Evolutionary conservation across 2,329 filamentous ascomycete species (phyloP).

Genomic region (Pseudovirgaria hyperparasitica): DNA sequence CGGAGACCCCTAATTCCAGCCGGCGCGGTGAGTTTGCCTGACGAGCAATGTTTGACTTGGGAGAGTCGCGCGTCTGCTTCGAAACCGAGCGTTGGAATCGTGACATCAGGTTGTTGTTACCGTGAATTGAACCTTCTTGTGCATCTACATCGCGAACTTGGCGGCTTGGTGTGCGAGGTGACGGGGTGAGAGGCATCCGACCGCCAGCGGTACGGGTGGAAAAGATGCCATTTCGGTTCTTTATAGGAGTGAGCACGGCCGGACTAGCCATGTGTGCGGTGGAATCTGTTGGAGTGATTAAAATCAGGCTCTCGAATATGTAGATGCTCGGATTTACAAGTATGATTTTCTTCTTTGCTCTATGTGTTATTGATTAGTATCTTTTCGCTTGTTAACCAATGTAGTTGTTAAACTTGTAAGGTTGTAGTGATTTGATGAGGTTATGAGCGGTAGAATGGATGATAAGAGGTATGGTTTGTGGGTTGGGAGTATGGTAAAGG

Average conservation of each 20-base stretch:
- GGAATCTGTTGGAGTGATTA: too few relatives aligned
- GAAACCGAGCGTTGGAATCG: constrained; percentile 61
- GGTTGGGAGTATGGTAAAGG: constrained; percentile 7
- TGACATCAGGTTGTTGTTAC: constrained; percentile 62
- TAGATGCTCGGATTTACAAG: constrained; percentile 14
- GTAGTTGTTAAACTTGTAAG: constrained; percentile 25
- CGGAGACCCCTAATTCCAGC: constrained; percentile 82
- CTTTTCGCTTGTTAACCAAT: constrained; percentile 16
- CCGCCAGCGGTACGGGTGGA: constrained; percentile 85
- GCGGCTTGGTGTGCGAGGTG: constrained; percentile 52
- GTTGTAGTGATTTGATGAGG: constrained; percentile 23
- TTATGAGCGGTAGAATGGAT: constrained; percentile 6
- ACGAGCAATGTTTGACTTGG: constrained; percentile 90
- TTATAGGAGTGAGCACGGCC: constrained; percentile 78
- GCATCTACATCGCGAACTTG: constrained; percentile 31
- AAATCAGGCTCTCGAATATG: too few relatives aligned
- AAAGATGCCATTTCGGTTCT: constrained; percentile 90
- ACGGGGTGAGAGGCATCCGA: constrained; percentile 88
- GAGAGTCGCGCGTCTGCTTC: constrained; percentile 64
- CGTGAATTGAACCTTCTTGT: constrained; percentile 56
- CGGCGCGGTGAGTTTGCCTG: constrained; percentile 64
- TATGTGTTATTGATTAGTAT: constrained; percentile 21
- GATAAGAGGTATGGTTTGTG: constrained; percentile 4
- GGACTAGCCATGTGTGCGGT: constrained; percentile 63
- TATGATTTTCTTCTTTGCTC: constrained; percentile 14